phyloP scores from a whole-genome alignment of 768 basidiomycete genomes.

The Leucocoprinus birnbaumii region DNA sequence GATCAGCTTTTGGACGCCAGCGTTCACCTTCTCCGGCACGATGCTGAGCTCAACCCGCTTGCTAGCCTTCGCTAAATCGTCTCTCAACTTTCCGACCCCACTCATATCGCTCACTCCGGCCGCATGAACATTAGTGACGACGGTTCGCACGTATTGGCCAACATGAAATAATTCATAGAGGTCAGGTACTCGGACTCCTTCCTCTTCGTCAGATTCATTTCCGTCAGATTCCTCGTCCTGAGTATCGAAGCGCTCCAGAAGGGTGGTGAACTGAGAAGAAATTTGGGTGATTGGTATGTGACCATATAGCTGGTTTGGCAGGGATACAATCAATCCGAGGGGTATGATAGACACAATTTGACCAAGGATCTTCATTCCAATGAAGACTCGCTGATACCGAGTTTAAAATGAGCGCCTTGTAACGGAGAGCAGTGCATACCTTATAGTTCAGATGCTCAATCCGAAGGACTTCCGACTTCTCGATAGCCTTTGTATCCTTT shows the following conservation, averaged over 20 bases:
- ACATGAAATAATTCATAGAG: conserved; percentile 70
- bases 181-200: conserved; percentile 54
- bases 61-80: conserved; percentile 66
- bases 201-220: conserved; percentile 44
- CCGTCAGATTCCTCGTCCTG: conserved; percentile 43
- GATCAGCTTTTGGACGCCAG: conserved; percentile 75
- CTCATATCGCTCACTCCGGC: conserved; percentile 60
- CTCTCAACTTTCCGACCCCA: conserved; percentile 59
- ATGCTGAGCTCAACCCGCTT: conserved; percentile 84
- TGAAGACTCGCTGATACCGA: conserved; percentile 59
- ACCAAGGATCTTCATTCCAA: conserved; percentile 87
- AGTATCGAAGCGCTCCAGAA: conserved; percentile 64
- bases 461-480: conserved; percentile 56
- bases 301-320: conserved; percentile 93
- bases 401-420: conserved; percentile 1
- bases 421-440: conserved; percentile 33
- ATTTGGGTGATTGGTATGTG: conserved; percentile 95
- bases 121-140: conserved; percentile 67
- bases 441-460: conserved; percentile 95
- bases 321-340: conserved; percentile 85
- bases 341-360: conserved; percentile 86
- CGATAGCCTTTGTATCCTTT: conserved; percentile 33
- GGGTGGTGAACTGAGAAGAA: conserved; percentile 70
- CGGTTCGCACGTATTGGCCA: conserved; percentile 85
- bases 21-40: conserved; percentile 81